Evolutionary conservation across 306 rosid species (phyloP).

Genomic region (Glycine soja): DNA sequence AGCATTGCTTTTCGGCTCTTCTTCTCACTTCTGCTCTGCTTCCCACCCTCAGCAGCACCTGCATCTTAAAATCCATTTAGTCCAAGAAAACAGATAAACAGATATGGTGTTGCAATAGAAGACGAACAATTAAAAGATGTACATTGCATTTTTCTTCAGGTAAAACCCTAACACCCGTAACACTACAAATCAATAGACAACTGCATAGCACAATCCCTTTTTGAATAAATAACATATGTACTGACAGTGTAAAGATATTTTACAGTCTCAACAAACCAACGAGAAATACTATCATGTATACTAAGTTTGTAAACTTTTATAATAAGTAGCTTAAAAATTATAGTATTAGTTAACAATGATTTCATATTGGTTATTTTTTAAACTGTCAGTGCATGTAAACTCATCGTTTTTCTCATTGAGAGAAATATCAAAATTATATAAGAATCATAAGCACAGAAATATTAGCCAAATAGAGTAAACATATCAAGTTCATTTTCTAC

Average conservation of each 20-base stretch:
- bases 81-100: slow-evolving; percentile 12
- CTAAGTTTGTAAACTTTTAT: too few species aligned
- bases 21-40: slow-evolving; percentile 98
- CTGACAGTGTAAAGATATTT: neutral
- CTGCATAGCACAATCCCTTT: neutral
- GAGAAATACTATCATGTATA: too few species aligned
- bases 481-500: neutral
- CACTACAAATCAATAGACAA: neutral
- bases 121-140: neutral
- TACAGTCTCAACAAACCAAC: neutral
- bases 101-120: neutral
- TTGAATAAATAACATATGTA: neutral
- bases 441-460: neutral
- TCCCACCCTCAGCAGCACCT: slow-evolving; percentile 77
- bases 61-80: slow-evolving; percentile 34
- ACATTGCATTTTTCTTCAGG: slow-evolving; percentile 4
- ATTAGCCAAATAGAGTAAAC: neutral
- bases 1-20: slow-evolving; percentile 97
- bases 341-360: neutral
- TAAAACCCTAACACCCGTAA: neutral
- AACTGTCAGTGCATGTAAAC: neutral
- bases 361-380: neutral
- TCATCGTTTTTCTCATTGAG: neutral
- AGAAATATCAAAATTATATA: neutral
- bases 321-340: neutral